Conservation (phyloP, 768 basidiomycete species). For the Exsudoporus frostii region DNA sequence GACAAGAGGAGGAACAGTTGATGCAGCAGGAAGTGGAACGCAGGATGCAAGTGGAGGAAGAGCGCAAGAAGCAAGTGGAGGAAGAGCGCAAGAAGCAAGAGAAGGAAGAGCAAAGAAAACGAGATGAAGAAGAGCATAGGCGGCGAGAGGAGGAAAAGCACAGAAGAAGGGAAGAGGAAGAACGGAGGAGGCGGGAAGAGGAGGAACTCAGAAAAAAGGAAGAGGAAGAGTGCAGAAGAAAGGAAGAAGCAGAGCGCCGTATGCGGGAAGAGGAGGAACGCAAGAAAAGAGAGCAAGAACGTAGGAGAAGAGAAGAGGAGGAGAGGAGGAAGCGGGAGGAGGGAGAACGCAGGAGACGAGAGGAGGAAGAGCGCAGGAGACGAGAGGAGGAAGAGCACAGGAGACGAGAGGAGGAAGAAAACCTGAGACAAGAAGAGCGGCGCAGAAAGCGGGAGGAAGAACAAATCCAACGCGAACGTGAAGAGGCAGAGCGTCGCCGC, state of each 20-base stretch:
- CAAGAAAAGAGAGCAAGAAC: too few relatives aligned
- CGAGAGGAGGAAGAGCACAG: conserved; percentile 17
- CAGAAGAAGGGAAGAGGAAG: conserved; percentile 27
- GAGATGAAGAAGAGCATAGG: conserved; percentile 42
- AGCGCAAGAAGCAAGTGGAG: conserved; percentile 12
- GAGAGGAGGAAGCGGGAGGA: too few relatives aligned
- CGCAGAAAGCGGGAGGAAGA: conserved; percentile 41
- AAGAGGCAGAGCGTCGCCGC: conserved; percentile 43
- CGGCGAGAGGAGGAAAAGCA: conserved; percentile 35
- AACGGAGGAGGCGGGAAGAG: conserved; percentile 1
- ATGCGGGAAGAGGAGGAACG: too few relatives aligned
- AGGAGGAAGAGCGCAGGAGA: conserved; percentile 26
- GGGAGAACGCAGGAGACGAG: conserved; percentile 3
- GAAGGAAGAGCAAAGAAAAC: background rate
- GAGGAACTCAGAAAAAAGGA: conserved; percentile 27
- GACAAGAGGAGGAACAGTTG: conserved; percentile 19
- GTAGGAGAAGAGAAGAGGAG: too few relatives aligned
- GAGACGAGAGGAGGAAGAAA: conserved; percentile 13
- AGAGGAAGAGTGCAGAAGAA: conserved; percentile 9
- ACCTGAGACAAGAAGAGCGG: conserved; percentile 18
- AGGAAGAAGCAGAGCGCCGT: background rate
- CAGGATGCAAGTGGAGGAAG: conserved; percentile 25
- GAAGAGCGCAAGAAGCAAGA: background rate
- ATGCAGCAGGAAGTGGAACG: conserved; percentile 17
- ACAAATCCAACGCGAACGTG: conserved; percentile 41